Evolutionary conservation across 2,329 filamentous ascomycete genomes (phyloP), one percentile per base, ranked within the genome.

Genomic region (Plectosphaerella cucumerina): DNA sequence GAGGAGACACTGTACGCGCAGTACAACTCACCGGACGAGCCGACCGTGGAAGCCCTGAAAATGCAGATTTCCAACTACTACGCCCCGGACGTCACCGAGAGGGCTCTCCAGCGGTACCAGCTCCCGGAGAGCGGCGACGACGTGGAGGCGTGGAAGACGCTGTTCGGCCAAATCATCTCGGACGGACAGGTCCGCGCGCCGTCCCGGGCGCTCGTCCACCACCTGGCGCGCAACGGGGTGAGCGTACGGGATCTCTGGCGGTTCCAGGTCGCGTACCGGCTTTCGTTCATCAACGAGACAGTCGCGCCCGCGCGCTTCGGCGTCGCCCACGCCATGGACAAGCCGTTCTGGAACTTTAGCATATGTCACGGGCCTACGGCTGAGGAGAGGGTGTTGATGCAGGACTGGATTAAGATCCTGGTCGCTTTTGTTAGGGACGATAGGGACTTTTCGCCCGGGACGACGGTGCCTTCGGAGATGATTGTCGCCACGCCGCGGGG

Each of bases 61-160:
- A 51, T 67, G 3, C 70, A 75, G 50, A 53, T 73, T 1, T 62
- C 62, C 2, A 76, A 75, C 47, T 75, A 75, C 53, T 75, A 76
- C 51, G 65, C 70, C 0, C 65, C 68, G 3, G 62, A 60, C 10
- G 69, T 70, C 0, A 69, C 68, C 0, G 60, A 69, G 12, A 59
- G 67, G 4, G 58, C 69, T 1, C 48, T 75, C 9, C 53, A 64
- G 15, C 59, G 66, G 37, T 74, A 74, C 48, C 42, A 57, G 1
- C 41, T 73, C 2, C 70, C 71, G 1, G 48, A 53, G 5, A 62
- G 60, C 1, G 37, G 37, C 9, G 37, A 54, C 1, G 56, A 66
- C 5, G 53, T 65, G 15, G 52, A 60, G 2, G 69, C 70, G 14
- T 74, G 70, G 70, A 60, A 64, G 33, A 59, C 52, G 1, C 45